Conservation (phyloP, 345 rosid genomes). For the Abelmoschus esculentus region DNA sequence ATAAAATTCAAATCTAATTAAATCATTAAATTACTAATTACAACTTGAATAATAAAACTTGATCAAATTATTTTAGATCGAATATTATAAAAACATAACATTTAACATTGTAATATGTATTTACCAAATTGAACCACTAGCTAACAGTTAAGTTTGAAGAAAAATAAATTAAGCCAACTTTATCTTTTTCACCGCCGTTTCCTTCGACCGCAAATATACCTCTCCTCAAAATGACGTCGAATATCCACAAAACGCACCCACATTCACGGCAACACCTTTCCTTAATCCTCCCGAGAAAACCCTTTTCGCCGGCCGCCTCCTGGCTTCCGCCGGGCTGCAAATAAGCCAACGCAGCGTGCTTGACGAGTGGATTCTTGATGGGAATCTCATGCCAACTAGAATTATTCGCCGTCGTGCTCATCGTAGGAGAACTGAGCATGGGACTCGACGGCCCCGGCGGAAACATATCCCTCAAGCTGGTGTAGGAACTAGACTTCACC, state of each 20-base stretch:
- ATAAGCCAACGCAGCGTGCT: constrained; percentile 57
- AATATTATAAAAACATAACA: too few species aligned
- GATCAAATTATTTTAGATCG: too few species aligned
- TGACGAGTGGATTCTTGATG: constrained; percentile 51
- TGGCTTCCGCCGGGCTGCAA: constrained; percentile 49
- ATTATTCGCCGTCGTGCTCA: constrained; percentile 10
- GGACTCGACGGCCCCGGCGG: constrained; percentile 15
- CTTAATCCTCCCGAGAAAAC: constrained; percentile 12
- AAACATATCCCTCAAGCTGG: constrained; percentile 44
- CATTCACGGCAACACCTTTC: constrained; percentile 20
- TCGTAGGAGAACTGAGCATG: constrained; percentile 18
- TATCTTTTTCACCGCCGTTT: constrained; percentile 4
- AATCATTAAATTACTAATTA: too few species aligned
- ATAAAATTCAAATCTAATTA: too few species aligned
- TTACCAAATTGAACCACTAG: too few species aligned
- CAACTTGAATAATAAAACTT: too few species aligned
- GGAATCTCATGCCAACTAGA: constrained; percentile 57
- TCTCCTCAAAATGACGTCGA: constrained; percentile 19
- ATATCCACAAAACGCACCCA: constrained; percentile 33
- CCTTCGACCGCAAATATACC: constrained; percentile 3
- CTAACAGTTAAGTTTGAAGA: not conserved
- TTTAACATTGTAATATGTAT: too few species aligned
- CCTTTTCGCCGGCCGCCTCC: constrained; percentile 23
- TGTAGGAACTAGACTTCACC: constrained; percentile 28
- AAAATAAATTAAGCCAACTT: constrained; percentile 14